phyloP scores from a whole-genome alignment of 768 basidiomycete species.

The Multifurca ochricompacta region DNA sequence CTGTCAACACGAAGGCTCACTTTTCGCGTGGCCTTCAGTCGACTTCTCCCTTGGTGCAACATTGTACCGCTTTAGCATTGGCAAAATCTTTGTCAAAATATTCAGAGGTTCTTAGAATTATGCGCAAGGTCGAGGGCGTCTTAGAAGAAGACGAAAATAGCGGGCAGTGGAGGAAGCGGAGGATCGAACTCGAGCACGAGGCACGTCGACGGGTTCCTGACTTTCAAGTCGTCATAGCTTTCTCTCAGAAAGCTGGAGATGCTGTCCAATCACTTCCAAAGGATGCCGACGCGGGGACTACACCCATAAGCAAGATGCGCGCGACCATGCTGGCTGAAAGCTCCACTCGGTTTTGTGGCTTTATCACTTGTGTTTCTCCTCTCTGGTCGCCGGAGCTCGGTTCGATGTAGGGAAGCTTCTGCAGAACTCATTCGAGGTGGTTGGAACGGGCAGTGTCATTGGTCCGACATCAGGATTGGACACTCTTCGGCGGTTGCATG shows the following conservation, averaged over 20 bases:
- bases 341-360: conserved; percentile 77
- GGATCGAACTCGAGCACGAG: conserved; percentile 67
- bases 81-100: conserved; percentile 72
- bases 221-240: conserved; percentile 76
- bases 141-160: conserved; percentile 55
- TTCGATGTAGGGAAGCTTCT: conserved; percentile 85
- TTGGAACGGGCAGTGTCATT: conserved; percentile 25
- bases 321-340: conserved; percentile 66
- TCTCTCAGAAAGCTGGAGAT: conserved; percentile 44
- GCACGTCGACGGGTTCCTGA: conserved; percentile 74
- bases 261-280: not conserved
- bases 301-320: conserved; percentile 31
- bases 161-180: conserved; percentile 66
- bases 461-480: conserved; percentile 36
- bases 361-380: conserved; percentile 73
- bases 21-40: conserved; percentile 80
- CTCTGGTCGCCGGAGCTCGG: conserved; percentile 64
- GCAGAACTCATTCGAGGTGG: conserved; percentile 34
- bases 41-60: conserved; percentile 68
- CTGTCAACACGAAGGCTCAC: conserved; percentile 57
- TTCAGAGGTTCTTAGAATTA: conserved; percentile 39
- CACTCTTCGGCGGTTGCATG: conserved; percentile 66
- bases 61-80: conserved; percentile 73
- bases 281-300: not conserved
- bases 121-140: conserved; percentile 41